Evolutionary conservation across 768 basidiomycete species (phyloP).

Genomic region (Amylocystis lapponica): DNA sequence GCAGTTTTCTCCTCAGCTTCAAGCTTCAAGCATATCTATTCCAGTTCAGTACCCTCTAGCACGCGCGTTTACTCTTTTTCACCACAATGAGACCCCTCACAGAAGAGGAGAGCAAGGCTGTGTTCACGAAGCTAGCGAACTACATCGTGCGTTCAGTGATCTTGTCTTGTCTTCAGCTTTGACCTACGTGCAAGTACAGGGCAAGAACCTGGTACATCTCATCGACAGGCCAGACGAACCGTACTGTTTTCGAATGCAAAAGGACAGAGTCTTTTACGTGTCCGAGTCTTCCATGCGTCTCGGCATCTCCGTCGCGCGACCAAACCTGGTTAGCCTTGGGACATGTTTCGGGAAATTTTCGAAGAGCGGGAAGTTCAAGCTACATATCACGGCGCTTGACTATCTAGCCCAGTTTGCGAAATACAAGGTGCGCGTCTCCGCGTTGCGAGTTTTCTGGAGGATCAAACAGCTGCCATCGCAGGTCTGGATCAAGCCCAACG

Average conservation of each 20-base stretch:
- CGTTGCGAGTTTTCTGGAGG: background rate
- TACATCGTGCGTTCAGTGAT: slow-evolving; percentile 66
- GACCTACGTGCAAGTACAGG: slow-evolving; percentile 39
- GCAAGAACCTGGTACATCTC: slow-evolving; percentile 92
- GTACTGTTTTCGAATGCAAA: slow-evolving; percentile 93
- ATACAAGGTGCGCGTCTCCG: slow-evolving; percentile 67
- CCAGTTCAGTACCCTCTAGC: background rate
- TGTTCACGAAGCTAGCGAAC: slow-evolving; percentile 95
- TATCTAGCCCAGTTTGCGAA: slow-evolving; percentile 95
- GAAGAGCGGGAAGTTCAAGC: slow-evolving; percentile 95
- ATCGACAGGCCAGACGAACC: slow-evolving; percentile 93
- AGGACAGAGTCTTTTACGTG: slow-evolving; percentile 94
- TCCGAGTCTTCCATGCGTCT: slow-evolving; percentile 93
- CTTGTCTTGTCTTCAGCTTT: background rate
- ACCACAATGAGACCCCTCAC: slow-evolving; percentile 89
- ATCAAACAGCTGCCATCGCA: slow-evolving; percentile 23
- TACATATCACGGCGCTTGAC: slow-evolving; percentile 92
- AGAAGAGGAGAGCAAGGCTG: slow-evolving; percentile 93
- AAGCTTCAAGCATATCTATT: background rate
- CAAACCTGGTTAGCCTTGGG: slow-evolving; percentile 87
- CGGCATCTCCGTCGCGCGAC: slow-evolving; percentile 85
- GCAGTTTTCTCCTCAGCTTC: slow-evolving; percentile 5
- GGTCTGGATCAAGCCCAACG: slow-evolving; percentile 99
- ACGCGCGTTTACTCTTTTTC: too few species aligned
- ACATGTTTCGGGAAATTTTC: slow-evolving; percentile 98